Percentiles rank a stretch among this genome's conserved stretches.
phyloP scores from a whole-genome alignment of 306 rosid species.

The Lagenaria siceraria region DNA sequence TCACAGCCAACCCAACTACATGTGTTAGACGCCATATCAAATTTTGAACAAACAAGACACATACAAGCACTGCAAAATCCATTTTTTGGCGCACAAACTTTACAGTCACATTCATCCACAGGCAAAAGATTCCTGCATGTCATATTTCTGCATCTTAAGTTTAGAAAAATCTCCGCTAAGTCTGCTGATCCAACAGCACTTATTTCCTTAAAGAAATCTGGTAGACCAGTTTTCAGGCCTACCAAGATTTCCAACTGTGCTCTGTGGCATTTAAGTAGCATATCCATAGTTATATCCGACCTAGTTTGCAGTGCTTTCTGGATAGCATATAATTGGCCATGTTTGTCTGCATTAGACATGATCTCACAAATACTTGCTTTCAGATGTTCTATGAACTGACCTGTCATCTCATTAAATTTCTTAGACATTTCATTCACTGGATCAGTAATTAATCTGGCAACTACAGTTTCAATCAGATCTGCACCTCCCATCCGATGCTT shows the following conservation, averaged over 20 bases:
- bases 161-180: constrained; percentile 74
- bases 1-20: constrained; percentile 99
- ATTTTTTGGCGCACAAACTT: constrained; percentile 63
- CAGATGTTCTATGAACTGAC: constrained; percentile 32
- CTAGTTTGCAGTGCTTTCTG: constrained; percentile 64
- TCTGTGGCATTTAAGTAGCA: constrained; percentile 52
- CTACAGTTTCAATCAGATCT: constrained; percentile 58
- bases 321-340: constrained; percentile 35
- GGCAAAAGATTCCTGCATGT: constrained; percentile 62
- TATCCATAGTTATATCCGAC: constrained; percentile 65
- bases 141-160: constrained; percentile 63
- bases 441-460: constrained; percentile 60
- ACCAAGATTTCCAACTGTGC: constrained; percentile 81
- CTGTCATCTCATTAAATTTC: constrained; percentile 67
- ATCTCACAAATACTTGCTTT: constrained; percentile 61
- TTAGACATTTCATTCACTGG: constrained; percentile 60
- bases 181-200: constrained; percentile 38
- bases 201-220: constrained; percentile 48
- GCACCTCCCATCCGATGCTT: constrained; percentile 37
- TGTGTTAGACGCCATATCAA: constrained; percentile 85
- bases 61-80: constrained; percentile 95
- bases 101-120: constrained; percentile 98
- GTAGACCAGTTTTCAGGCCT: constrained; percentile 63
- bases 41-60: constrained; percentile 92
- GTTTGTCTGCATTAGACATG: constrained; percentile 60